Evolutionary conservation across 371 early-diverging fungal species (phyloP), one percentile per base, ranked within the genome.

Genomic region (Smittium mucronatum): DNA sequence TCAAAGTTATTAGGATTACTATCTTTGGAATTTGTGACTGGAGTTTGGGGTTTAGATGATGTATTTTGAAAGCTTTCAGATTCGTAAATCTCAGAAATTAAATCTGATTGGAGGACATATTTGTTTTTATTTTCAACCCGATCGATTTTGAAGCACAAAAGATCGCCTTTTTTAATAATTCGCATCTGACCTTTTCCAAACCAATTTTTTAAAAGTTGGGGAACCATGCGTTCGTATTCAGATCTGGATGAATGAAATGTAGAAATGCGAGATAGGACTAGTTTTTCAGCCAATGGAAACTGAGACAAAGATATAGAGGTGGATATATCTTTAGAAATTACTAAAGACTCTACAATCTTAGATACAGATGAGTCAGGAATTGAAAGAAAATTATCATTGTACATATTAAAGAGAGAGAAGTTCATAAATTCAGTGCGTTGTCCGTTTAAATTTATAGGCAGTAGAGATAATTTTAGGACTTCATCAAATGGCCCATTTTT

Each of bases 261-360:
- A 0, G 92, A 88, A 1, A 93, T 81, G 15, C 92, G 82, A 8
- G 92, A 86, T 29, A 93, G 81, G 1, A 82, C 85, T 2, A 92
- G 82, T 8, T 87, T 85, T 34, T 75, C 79, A 2, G 91, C 90
- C 1, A 83, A 72, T 31, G 83, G 81, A 1, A 86, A 84, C 1
- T n/a, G 66, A 67, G 72, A 0, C 34, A 15, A 17, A 70, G 64
- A 36, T 72, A 67, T 2, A 75, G 64, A 35, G 17, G 26, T 21
- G 5, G 70, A 17, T 35, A 33, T 31, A 15, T 63, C 16, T 21
- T 36, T 34, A 36, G 31, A 15, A 66, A 26, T 17, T 65, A 33
- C 34, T 16, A n/a, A 5, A 28, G 15, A n/a, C 26, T 59, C 47
- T 11, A 47, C 5, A 5, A 11, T 47, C 5, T 47, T 47, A 11